Percentiles rank a stretch among this genome's conserved stretches.
Evolutionary conservation across 768 basidiomycete genomes (phyloP).

Genomic region (Cystofilobasidium bisporidii): DNA sequence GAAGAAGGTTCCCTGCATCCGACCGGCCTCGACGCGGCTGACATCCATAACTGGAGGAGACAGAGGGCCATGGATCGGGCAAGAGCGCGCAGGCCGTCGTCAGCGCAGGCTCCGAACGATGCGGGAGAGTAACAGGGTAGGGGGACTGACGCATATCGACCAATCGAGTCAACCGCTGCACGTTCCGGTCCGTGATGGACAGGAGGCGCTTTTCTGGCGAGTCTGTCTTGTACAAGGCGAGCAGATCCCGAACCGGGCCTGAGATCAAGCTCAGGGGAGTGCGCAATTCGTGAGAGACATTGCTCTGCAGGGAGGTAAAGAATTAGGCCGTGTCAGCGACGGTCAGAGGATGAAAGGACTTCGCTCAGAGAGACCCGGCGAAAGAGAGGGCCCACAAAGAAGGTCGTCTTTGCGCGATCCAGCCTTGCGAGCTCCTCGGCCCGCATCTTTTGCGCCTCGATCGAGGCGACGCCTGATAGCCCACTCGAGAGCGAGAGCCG

Average conservation of each 20-base stretch:
- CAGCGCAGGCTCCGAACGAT: not conserved
- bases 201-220: conserved; percentile 30
- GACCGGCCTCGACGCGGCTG: conserved; percentile 40
- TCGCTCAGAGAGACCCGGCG: not conserved
- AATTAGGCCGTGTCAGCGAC: too few species aligned
- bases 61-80: not conserved
- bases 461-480: conserved; percentile 31
- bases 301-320: too few species aligned
- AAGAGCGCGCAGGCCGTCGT: not conserved
- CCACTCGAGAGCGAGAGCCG: conserved; percentile 29
- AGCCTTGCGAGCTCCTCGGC: conserved; percentile 35
- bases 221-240: conserved; percentile 22
- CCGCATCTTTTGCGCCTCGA: conserved; percentile 34
- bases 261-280: conserved; percentile 36
- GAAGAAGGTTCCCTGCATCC: conserved; percentile 38
- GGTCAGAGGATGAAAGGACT: too few species aligned
- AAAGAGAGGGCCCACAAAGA: conserved; percentile 33
- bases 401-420: conserved; percentile 35
- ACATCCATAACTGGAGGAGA: conserved; percentile 32
- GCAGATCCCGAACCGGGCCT: conserved; percentile 34
- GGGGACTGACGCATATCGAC: conserved; percentile 36
- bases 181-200: conserved; percentile 36
- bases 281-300: conserved; percentile 28
- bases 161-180: conserved; percentile 39
- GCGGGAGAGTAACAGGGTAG: not conserved